Percentiles rank a stretch among this genome's conserved stretches.
Evolutionary conservation across 768 basidiomycete species (phyloP).

Genomic region (Tricholoma sp.): DNA sequence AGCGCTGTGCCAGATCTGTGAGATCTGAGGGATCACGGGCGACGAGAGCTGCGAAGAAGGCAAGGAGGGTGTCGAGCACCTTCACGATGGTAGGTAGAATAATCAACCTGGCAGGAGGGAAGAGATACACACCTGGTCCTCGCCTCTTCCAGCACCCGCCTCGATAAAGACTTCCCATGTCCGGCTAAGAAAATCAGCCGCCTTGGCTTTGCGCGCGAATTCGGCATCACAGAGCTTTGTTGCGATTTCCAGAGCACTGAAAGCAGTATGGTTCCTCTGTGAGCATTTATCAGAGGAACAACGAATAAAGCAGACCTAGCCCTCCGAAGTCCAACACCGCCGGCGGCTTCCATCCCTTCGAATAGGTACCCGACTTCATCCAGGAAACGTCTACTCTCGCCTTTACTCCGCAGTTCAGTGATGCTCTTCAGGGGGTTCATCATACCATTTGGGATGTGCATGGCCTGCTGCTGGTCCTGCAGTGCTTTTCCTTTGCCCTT

Average conservation of each 20-base stretch:
- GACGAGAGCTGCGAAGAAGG: slow-evolving; percentile 58
- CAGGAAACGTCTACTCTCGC: slow-evolving; percentile 73
- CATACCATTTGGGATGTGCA: slow-evolving; percentile 46
- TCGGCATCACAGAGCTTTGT: slow-evolving; percentile 69
- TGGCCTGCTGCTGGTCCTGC: slow-evolving; percentile 1
- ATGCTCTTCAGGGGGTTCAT: slow-evolving; percentile 77
- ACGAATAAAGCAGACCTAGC: slow-evolving; percentile 46
- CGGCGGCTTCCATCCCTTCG: slow-evolving; percentile 62
- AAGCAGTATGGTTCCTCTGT: neutral
- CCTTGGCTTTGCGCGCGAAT: slow-evolving; percentile 75
- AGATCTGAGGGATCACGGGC: slow-evolving; percentile 55
- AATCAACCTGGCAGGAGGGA: neutral
- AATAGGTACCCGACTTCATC: slow-evolving; percentile 85
- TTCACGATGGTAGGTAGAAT: slow-evolving; percentile 17
- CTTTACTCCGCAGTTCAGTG: slow-evolving; percentile 74
- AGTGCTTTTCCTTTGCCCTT: slow-evolving; percentile 32
- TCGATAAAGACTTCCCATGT: slow-evolving; percentile 64
- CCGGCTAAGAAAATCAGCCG: slow-evolving; percentile 63
- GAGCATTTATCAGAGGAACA: neutral
- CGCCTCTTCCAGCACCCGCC: slow-evolving; percentile 54
- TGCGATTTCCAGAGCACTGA: slow-evolving; percentile 72
- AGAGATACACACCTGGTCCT: slow-evolving; percentile 39
- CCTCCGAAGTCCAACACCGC: slow-evolving; percentile 52
- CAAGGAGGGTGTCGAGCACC: slow-evolving; percentile 62
- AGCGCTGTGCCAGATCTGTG: slow-evolving; percentile 43